These are phyloP conservation scores for Vachellia pachyceras DNA, from an alignment of 306 rosid genomes.

Conservation along the genomic window DNA sequence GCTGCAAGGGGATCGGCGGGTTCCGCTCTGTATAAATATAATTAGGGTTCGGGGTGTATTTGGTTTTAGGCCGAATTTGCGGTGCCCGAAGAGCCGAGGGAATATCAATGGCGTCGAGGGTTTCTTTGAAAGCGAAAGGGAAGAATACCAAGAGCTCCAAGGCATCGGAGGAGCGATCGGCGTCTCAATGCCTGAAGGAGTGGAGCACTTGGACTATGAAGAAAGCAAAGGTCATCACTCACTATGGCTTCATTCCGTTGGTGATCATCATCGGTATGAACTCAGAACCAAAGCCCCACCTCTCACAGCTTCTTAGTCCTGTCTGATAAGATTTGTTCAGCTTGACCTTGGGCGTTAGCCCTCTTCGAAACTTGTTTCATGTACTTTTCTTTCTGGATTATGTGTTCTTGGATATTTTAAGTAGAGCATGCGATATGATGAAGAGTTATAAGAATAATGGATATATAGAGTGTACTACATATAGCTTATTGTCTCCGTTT, in stretches of 20 bases:
- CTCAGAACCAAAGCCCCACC: slow-evolving; percentile 86
- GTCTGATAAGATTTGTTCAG: slow-evolving; percentile 54
- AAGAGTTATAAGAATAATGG: slow-evolving; percentile 25
- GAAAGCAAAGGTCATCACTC: slow-evolving; percentile 83
- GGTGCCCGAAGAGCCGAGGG: not conserved
- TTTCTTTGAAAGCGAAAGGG: slow-evolving; percentile 77
- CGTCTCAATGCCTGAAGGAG: slow-evolving; percentile 58
- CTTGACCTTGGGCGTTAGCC: not conserved
- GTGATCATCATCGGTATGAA: slow-evolving; percentile 93
- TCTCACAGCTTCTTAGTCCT: slow-evolving; percentile 94
- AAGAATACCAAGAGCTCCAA: slow-evolving; percentile 66
- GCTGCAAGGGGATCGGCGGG: not conserved
- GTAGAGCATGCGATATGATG: not conserved
- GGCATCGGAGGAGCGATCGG: slow-evolving; percentile 53
- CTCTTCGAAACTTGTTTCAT: not conserved
- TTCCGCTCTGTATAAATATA: slow-evolving; percentile 18
- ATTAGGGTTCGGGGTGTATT: slow-evolving; percentile 45
- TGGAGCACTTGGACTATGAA: slow-evolving; percentile 83
- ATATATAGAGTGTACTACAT: not conserved
- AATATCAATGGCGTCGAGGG: slow-evolving; percentile 72
- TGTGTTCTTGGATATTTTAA: slow-evolving; percentile 25
- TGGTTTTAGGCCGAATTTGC: not conserved
- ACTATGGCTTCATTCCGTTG: slow-evolving; percentile 95
- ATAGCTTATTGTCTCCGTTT: not conserved
- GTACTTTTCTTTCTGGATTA: not conserved